Conservation (phyloP, 2,329 filamentous ascomycete species). For the Gnomoniopsis sp. region DNA sequence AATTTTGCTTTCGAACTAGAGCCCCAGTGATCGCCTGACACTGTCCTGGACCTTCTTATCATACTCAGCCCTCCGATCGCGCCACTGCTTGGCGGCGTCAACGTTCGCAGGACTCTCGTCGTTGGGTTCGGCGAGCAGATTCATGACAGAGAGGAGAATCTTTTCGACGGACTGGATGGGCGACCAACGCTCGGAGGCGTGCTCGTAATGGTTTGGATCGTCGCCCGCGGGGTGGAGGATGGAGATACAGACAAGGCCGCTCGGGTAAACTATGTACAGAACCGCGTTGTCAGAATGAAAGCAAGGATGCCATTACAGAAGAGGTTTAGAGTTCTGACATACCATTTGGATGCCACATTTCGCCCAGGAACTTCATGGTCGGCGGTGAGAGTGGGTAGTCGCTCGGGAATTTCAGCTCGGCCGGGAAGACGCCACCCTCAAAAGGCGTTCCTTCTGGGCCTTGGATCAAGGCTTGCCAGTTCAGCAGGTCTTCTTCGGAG, state of each 20-base stretch:
- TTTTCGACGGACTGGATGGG: constrained; percentile 98
- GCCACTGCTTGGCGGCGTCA: constrained; percentile 95
- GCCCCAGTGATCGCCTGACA: constrained; percentile 73
- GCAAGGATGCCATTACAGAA: not conserved
- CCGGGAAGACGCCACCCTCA: constrained; percentile 92
- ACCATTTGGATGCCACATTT: constrained; percentile 98
- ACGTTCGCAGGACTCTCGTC: constrained; percentile 96
- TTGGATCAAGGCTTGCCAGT: constrained; percentile 95
- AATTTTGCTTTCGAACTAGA: constrained; percentile 40
- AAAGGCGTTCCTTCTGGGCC: constrained; percentile 95
- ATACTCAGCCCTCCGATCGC: constrained; percentile 78
- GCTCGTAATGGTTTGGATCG: constrained; percentile 97
- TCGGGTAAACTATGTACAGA: constrained; percentile 69
- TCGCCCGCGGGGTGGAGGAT: constrained; percentile 95
- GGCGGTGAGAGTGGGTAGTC: constrained; percentile 97
- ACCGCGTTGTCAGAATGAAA: not conserved
- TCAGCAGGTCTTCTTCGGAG: constrained; percentile 89
- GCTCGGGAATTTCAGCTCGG: constrained; percentile 89
- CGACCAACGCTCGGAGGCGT: constrained; percentile 91
- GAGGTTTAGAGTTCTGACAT: constrained; percentile 21
- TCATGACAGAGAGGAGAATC: constrained; percentile 95
- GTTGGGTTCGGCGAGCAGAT: constrained; percentile 95
- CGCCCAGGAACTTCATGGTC: constrained; percentile 90
- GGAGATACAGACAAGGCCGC: constrained; percentile 93
- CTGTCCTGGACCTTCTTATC: constrained; percentile 81